phyloP scores from a whole-genome alignment of 2,329 filamentous ascomycete species.

The Fonsecaea monophora region DNA sequence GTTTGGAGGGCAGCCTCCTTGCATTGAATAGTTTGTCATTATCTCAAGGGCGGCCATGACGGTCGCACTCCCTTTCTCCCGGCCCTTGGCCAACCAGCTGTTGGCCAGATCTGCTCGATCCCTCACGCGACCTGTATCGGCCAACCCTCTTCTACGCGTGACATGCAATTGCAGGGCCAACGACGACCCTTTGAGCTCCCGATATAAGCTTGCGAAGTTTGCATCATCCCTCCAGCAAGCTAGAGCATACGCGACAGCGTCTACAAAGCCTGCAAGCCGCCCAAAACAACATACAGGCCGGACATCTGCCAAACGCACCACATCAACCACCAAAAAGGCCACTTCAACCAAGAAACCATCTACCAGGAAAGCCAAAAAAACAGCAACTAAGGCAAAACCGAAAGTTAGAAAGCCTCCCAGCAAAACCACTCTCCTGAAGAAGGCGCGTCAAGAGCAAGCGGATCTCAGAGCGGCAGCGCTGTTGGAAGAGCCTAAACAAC shows the following conservation, averaged over 20 bases:
- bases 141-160: slow-evolving; percentile 37
- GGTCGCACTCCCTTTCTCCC: slow-evolving; percentile 30
- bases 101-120: slow-evolving; percentile 30
- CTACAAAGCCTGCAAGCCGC: slow-evolving; percentile 40
- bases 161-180: slow-evolving; percentile 28
- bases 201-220: slow-evolving; percentile 20
- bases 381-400: slow-evolving; percentile 40
- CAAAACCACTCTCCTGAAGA: slow-evolving; percentile 38
- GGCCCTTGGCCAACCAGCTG: slow-evolving; percentile 35
- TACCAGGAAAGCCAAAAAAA: slow-evolving; percentile 39
- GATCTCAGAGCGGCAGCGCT: slow-evolving; percentile 29
- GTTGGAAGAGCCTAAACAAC: slow-evolving; percentile 44
- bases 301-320: slow-evolving; percentile 40
- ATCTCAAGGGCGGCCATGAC: slow-evolving; percentile 32
- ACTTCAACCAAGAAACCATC: slow-evolving; percentile 24
- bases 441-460: slow-evolving; percentile 38
- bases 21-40: slow-evolving; percentile 20
- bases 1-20: slow-evolving; percentile 24
- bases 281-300: slow-evolving; percentile 45
- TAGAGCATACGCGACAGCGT: slow-evolving; percentile 44
- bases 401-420: slow-evolving; percentile 42
- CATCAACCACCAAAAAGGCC: slow-evolving; percentile 33
- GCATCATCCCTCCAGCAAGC: slow-evolving; percentile 36
- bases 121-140: slow-evolving; percentile 38
- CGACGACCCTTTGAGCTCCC: slow-evolving; percentile 31